Conservation (phyloP, 495 filamentous ascomycete species). For the Talaromyces borbonicus region DNA sequence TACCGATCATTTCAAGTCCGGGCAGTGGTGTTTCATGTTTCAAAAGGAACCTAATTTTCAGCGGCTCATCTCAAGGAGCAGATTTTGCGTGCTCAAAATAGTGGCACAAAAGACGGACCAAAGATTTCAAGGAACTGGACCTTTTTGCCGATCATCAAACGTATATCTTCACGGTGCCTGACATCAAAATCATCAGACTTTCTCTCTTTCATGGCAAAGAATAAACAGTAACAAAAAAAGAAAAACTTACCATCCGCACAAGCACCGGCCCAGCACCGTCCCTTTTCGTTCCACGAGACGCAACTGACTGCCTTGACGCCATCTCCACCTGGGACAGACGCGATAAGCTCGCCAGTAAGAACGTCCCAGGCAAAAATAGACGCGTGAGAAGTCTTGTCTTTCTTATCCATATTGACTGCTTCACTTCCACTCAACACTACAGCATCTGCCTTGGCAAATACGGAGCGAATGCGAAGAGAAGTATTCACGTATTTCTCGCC, state of each 20-base stretch:
- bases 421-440: conserved; percentile 82
- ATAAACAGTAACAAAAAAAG: no score
- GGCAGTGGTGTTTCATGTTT: no score
- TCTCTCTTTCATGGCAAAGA: no score
- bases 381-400: conserved; percentile 41
- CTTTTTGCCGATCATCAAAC: no score
- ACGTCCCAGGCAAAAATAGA: conserved; percentile 80
- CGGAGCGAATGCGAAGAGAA: conserved; percentile 61
- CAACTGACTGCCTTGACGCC: conserved; percentile 48
- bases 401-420: conserved; percentile 23
- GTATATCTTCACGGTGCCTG: conserved; percentile 9
- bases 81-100: no score
- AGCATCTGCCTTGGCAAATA: conserved; percentile 62
- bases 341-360: conserved; percentile 59
- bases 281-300: conserved; percentile 65
- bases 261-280: conserved; percentile 56
- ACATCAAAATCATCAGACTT: neutral
- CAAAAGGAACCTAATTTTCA: no score
- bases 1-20: no score
- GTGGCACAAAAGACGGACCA: no score
- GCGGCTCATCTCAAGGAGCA: no score
- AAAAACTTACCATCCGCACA: conserved; percentile 45
- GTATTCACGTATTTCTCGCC: conserved; percentile 45
- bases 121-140: no score
- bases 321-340: conserved; percentile 47